These are phyloP conservation scores for Diaporthe longicolla DNA, from an alignment of 2,329 filamentous ascomycete species.

Conservation along the genomic window DNA sequence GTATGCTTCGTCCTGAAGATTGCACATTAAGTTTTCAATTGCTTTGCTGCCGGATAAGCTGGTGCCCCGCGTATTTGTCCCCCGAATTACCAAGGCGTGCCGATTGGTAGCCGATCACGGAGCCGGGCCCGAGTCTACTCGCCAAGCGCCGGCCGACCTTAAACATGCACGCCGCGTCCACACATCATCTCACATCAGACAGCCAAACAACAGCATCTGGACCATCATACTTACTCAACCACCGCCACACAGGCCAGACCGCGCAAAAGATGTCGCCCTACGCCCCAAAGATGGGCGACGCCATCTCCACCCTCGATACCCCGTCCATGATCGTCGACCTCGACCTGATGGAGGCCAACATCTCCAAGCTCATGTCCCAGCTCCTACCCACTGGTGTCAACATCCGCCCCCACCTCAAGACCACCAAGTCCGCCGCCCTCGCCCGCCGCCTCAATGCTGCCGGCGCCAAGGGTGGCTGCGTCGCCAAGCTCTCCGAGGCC, in stretches of 20 bases:
- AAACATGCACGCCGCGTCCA: not conserved
- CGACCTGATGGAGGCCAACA: conserved; percentile 65
- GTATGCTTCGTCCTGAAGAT: not conserved
- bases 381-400: conserved; percentile 61
- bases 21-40: too few relatives aligned
- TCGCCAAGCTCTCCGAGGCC: conserved; percentile 65
- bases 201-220: not conserved
- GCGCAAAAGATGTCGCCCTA: conserved; percentile 47
- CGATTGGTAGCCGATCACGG: conserved; percentile 17
- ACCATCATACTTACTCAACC: not conserved
- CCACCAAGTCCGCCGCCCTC: conserved; percentile 63
- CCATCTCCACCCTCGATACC: conserved; percentile 62
- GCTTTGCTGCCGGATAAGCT: conserved; percentile 33
- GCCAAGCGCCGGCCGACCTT: conserved; percentile 24
- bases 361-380: conserved; percentile 59
- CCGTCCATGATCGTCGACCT: conserved; percentile 70
- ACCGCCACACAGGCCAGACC: not conserved
- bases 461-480: conserved; percentile 65
- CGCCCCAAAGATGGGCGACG: conserved; percentile 58
- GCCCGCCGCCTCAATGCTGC: conserved; percentile 59
- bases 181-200: too few relatives aligned
- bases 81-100: conserved; percentile 9
- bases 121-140: not conserved
- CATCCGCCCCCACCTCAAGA: conserved; percentile 68
- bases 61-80: conserved; percentile 7